phyloP scores from a whole-genome alignment of 768 basidiomycete species.

The Termitomyces bulborhizus region DNA sequence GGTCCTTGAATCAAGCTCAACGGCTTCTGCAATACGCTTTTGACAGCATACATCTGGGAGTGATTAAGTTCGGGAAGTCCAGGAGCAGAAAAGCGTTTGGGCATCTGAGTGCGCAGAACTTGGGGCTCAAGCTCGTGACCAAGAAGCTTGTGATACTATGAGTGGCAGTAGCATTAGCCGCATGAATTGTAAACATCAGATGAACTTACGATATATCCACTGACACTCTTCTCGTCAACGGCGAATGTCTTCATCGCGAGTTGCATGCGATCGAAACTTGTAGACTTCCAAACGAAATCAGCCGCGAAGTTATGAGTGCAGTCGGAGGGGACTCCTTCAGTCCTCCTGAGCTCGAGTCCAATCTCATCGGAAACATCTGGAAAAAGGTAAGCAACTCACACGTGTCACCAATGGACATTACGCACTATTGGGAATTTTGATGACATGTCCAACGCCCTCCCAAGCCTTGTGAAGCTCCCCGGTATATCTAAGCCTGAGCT shows the following conservation, averaged over 20 bases:
- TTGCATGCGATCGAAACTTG: slow-evolving; percentile 99
- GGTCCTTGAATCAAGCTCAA: slow-evolving; percentile 97
- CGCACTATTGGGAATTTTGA: slow-evolving; percentile 98
- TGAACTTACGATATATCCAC: slow-evolving; percentile 86
- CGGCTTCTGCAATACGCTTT: slow-evolving; percentile 97
- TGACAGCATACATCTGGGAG: slow-evolving; percentile 99
- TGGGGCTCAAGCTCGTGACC: slow-evolving; percentile 98
- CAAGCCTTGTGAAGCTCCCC: slow-evolving; percentile 89
- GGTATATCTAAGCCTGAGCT: slow-evolving; percentile 82
- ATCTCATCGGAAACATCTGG: slow-evolving; percentile 98
- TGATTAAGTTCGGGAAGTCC: slow-evolving; percentile 98
- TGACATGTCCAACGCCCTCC: slow-evolving; percentile 97
- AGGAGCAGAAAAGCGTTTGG: slow-evolving; percentile 95
- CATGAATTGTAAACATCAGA: background rate
- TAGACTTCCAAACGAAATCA: slow-evolving; percentile 99
- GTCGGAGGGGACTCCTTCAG: slow-evolving; percentile 91
- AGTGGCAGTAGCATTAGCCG: slow-evolving; percentile 2
- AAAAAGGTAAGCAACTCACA: background rate
- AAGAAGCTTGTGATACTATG: slow-evolving; percentile 94
- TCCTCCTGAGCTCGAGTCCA: slow-evolving; percentile 82
- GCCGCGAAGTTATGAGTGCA: slow-evolving; percentile 92
- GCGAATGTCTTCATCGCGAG: slow-evolving; percentile 99
- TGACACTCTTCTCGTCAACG: slow-evolving; percentile 98
- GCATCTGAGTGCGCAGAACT: slow-evolving; percentile 86
- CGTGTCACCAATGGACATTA: slow-evolving; percentile 3